Evolutionary conservation across 1,139 yeast genomes (phyloP), one percentile per base, ranked within the genome.

Genomic region (Zhuliangozyma blackwelliae): DNA sequence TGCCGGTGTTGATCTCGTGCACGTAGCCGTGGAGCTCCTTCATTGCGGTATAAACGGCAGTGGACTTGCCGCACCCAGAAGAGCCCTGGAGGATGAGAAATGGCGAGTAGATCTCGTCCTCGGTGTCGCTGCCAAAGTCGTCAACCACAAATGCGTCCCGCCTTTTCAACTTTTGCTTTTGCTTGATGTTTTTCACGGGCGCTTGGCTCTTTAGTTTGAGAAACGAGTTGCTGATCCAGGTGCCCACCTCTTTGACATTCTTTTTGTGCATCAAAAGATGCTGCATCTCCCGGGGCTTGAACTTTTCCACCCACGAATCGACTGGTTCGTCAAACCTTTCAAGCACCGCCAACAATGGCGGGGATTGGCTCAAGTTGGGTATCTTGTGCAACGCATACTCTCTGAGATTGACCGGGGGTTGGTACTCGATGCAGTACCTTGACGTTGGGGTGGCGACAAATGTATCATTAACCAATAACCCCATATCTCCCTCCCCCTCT

Each of bases 1-100:
- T 81, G 10, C 90, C 78, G 0, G 92, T 68, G 54, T 87, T 88
- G 28, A 90, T 71, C 54, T 92, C 98, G 54, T 86, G 82, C 1
- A 90, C 85, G 48, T 81, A 85, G 0, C 94, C 92, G 20, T 68
- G 65, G 6, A 83, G 50, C 39, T 80, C 80, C 7, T 74, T 65
- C 53, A 85, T 78, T 2, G 84, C 75, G 0, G 95, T 78, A 46
- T 85, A 77, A 0, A 92, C 70, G 0, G 90, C 61, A 0, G 89
- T 72, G 0, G 95, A 82, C 55, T 92, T 92, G 1, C 96, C 95
- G 7, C 78, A 68, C 0, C 96, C 96, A 1, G 72, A 56, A 0
- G 80, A 76, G 0, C 98, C 98, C 41, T 72, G 67, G 2, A 92
- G 52, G 5, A 92, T 75, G 48, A 88, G 57, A 5, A 83, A 52